phyloP scores from a whole-genome alignment of 768 basidiomycete species.

The Amanita muscaria region DNA sequence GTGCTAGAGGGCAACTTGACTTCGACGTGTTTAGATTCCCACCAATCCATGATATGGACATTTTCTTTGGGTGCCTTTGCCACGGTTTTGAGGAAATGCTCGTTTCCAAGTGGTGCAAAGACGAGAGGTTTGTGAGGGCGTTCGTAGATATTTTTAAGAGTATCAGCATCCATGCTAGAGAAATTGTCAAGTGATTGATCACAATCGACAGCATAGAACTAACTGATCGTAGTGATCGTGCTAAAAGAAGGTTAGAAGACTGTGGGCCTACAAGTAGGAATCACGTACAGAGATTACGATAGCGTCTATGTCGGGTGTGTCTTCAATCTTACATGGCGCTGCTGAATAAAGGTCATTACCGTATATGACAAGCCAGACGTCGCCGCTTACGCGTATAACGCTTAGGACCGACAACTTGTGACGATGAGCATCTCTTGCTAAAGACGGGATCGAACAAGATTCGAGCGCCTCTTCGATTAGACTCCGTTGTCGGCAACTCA shows the following conservation, averaged over 20 bases:
- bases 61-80: conserved; percentile 30
- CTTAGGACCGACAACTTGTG: conserved; percentile 35
- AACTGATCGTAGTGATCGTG: conserved; percentile 50
- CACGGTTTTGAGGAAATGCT: conserved; percentile 24
- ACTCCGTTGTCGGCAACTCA: conserved; percentile 32
- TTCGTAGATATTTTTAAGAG: conserved; percentile 28
- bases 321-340: conserved; percentile 40
- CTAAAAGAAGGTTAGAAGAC: conserved; percentile 13
- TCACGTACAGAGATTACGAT: conserved; percentile 47
- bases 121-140: conserved; percentile 35
- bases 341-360: conserved; percentile 16
- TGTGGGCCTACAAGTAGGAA: background rate
- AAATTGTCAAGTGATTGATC: background rate
- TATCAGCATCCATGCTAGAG: conserved; percentile 35
- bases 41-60: conserved; percentile 57
- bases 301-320: conserved; percentile 54
- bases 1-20: conserved; percentile 16
- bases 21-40: conserved; percentile 38
- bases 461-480: conserved; percentile 29
- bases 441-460: conserved; percentile 48
- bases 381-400: conserved; percentile 36
- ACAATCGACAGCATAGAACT: conserved; percentile 7
- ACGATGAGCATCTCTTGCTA: conserved; percentile 43
- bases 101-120: conserved; percentile 52
- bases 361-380: background rate